Conservation (phyloP, 306 rosid genomes). For the Arachis stenosperma region DNA sequence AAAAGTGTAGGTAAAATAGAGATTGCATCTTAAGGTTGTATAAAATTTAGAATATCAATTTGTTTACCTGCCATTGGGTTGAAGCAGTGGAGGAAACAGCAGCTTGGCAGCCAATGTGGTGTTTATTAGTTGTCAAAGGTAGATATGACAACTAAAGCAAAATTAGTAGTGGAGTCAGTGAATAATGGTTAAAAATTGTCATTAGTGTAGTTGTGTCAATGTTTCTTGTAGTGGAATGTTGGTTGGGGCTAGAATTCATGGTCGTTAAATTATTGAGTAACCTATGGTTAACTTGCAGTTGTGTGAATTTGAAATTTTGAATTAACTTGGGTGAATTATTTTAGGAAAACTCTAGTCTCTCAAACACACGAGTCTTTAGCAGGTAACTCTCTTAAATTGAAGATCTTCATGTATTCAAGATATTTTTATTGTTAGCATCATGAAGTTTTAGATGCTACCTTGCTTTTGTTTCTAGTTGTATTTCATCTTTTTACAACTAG, state of each 20-base stretch:
- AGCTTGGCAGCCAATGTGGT: constrained; percentile 11
- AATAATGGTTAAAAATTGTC: neutral
- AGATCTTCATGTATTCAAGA: too few species aligned
- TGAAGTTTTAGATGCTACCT: too few species aligned
- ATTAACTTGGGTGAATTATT: too few species aligned
- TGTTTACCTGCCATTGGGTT: neutral
- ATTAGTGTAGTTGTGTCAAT: neutral
- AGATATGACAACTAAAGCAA: constrained; percentile 8
- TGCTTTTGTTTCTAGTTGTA: too few species aligned
- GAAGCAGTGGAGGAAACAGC: constrained; percentile 14
- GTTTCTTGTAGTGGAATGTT: constrained; percentile 8
- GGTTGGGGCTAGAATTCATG: neutral
- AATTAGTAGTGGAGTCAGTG: constrained; percentile 1
- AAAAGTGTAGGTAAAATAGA: neutral
- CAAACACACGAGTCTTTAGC: too few species aligned
- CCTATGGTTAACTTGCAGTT: too few species aligned
- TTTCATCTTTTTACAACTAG: too few species aligned
- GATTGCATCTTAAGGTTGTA: constrained; percentile 20
- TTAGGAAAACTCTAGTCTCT: too few species aligned
- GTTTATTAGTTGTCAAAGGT: constrained; percentile 16
- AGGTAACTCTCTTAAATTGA: too few species aligned
- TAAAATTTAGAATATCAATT: constrained; percentile 14
- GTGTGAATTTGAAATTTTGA: too few species aligned
- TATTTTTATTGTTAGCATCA: too few species aligned
- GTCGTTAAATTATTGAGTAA: too few species aligned